phyloP scores from a whole-genome alignment of 805 yeast species.

The Kazachstania psychrophila region DNA sequence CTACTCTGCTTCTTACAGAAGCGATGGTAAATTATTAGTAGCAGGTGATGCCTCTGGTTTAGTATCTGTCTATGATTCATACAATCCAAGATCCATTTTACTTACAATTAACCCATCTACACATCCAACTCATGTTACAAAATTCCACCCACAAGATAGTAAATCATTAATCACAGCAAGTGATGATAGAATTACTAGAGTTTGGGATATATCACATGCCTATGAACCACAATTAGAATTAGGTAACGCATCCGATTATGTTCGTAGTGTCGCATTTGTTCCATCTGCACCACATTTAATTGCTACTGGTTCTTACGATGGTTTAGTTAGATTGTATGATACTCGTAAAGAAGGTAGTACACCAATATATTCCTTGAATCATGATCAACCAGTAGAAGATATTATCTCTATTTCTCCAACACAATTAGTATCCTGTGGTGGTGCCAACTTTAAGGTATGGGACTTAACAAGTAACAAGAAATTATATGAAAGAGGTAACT shows the following conservation, averaged over 20 bases:
- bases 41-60: conserved; percentile 95
- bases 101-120: conserved; percentile 75
- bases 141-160: conserved; percentile 73
- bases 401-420: conserved; percentile 71
- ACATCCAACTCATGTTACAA: conserved; percentile 88
- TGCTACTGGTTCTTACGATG: conserved; percentile 94
- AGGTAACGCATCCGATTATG: conserved; percentile 75
- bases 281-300: conserved; percentile 68
- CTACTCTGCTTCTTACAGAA: conserved; percentile 81
- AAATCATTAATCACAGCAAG: conserved; percentile 64
- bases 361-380: conserved; percentile 59
- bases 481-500: conserved; percentile 67
- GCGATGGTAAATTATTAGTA: conserved; percentile 81
- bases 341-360: conserved; percentile 43
- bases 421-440: conserved; percentile 65
- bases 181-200: conserved; percentile 78
- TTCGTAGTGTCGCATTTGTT: conserved; percentile 70
- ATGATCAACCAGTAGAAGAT: conserved; percentile 77
- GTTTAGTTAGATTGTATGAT: conserved; percentile 74
- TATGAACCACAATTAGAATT: conserved; percentile 64
- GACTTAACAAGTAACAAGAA: conserved; percentile 68
- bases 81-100: conserved; percentile 65
- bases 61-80: conserved; percentile 82
- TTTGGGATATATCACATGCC: conserved; percentile 79
- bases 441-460: conserved; percentile 81